Percentiles rank a stretch among this genome's conserved stretches.
phyloP scores from a whole-genome alignment of 495 filamentous ascomycete genomes.

The Talaromyces ruber region DNA sequence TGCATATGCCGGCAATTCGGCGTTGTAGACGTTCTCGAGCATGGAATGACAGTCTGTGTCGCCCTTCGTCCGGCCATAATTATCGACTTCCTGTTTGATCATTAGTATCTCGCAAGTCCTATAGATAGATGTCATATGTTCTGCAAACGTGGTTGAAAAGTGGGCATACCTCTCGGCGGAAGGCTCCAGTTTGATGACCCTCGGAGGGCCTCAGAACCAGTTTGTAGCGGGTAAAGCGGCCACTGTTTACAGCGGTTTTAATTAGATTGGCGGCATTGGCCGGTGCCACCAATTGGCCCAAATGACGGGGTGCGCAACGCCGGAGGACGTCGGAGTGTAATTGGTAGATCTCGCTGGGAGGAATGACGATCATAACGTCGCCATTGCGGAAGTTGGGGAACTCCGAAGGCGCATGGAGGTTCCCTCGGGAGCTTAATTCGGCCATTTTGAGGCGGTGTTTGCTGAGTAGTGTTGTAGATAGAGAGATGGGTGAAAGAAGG shows the following conservation, averaged over 20 bases:
- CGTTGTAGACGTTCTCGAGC: neutral
- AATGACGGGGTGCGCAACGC: conserved; percentile 9
- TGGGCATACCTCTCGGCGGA: neutral
- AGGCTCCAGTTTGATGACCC: neutral
- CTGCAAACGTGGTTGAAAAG: neutral
- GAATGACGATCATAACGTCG: conserved; percentile 26
- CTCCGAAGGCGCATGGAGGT: neutral
- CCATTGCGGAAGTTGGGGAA: conserved; percentile 26
- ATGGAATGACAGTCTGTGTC: neutral
- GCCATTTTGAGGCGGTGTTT: neutral
- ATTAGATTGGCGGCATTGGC: conserved; percentile 5
- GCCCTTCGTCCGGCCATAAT: neutral
- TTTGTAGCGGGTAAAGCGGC: conserved; percentile 12
- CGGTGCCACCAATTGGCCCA: conserved; percentile 11
- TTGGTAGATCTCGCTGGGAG: conserved; percentile 18
- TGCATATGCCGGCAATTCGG: neutral
- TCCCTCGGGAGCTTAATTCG: neutral
- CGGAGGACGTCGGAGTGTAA: conserved; percentile 21
- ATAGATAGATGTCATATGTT: neutral
- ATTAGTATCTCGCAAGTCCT: neutral
- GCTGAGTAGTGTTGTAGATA: neutral
- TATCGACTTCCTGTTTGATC: conserved; percentile 1
- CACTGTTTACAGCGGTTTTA: conserved; percentile 7
- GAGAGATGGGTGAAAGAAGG: neutral
- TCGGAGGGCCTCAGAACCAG: conserved; percentile 10